A percentile compares a stretch with the other conserved stretches of the same genome.
Conservation (phyloP, 768 basidiomycete species). For the Amanita subjunquillea region DNA sequence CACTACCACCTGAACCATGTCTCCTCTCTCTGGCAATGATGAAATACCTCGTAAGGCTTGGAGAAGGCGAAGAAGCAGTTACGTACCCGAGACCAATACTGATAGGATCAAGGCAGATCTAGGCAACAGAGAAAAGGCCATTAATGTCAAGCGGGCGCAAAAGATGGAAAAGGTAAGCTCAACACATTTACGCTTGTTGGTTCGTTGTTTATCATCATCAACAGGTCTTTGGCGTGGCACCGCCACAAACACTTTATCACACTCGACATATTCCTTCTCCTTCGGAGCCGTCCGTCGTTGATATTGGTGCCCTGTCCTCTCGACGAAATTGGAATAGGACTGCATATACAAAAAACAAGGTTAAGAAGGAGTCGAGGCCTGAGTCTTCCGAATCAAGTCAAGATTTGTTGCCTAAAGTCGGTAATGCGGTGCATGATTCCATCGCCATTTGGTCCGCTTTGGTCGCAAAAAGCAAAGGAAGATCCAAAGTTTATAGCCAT, state of each 20-base stretch:
- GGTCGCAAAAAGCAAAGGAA: slow-evolving; percentile 10
- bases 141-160: slow-evolving; percentile 68
- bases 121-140: slow-evolving; percentile 62
- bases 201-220: slow-evolving; percentile 1
- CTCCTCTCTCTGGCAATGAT: slow-evolving; percentile 16
- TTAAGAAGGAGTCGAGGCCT: slow-evolving; percentile 37
- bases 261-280: slow-evolving; percentile 41
- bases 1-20: slow-evolving; percentile 14
- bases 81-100: slow-evolving; percentile 39
- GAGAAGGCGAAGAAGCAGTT: slow-evolving; percentile 44
- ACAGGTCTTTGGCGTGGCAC: slow-evolving; percentile 74
- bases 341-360: slow-evolving; percentile 32
- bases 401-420: slow-evolving; percentile 31
- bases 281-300: slow-evolving; percentile 14
- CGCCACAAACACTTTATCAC: slow-evolving; percentile 72
- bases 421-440: slow-evolving; percentile 8
- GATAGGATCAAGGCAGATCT: slow-evolving; percentile 66
- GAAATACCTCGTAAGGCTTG: slow-evolving; percentile 25
- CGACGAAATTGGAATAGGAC: slow-evolving; percentile 37
- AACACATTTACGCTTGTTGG: slow-evolving; percentile 1
- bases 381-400: slow-evolving; percentile 56
- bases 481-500: slow-evolving; percentile 56
- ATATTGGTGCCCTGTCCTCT: slow-evolving; percentile 6
- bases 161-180: slow-evolving; percentile 78
- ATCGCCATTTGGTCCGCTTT: slow-evolving; percentile 4